A percentile compares a stretch with the other conserved stretches of the same genome.
Evolutionary conservation across 768 basidiomycete species (phyloP).

Genomic region (Coprinopsis sp.): DNA sequence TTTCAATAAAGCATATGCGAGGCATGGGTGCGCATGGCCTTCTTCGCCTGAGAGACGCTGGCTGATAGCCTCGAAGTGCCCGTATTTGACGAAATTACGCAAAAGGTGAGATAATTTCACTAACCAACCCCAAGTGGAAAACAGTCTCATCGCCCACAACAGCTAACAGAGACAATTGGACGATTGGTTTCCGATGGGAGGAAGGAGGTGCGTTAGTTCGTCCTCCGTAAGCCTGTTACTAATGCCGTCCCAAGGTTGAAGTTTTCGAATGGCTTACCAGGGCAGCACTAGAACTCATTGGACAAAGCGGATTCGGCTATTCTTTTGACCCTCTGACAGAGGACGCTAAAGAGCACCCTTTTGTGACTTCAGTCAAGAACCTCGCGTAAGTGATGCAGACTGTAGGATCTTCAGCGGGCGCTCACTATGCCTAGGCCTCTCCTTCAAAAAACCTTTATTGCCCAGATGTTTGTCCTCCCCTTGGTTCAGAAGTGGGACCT

Average conservation of each 20-base stretch:
- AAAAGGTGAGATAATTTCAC: conserved; percentile 19
- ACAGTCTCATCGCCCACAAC: no score
- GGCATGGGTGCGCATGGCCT: conserved; percentile 24
- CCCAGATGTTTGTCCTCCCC: conserved; percentile 16
- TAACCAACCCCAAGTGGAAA: no score
- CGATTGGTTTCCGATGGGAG: not conserved
- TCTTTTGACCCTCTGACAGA: conserved; percentile 38
- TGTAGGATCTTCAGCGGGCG: not conserved
- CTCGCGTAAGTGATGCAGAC: conserved; percentile 23
- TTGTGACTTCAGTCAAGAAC: conserved; percentile 26
- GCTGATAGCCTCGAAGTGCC: not conserved
- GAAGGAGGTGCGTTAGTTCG: conserved; percentile 12
- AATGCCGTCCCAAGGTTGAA: conserved; percentile 33
- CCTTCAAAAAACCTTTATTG: conserved; percentile 13
- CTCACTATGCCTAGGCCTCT: not conserved
- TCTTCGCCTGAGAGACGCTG: not conserved
- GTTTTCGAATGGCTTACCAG: conserved; percentile 33
- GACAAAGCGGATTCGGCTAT: conserved; percentile 42
- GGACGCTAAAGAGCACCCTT: conserved; percentile 26
- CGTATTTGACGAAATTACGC: conserved; percentile 25
- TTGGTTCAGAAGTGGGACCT: conserved; percentile 16
- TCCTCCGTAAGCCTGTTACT: not conserved
- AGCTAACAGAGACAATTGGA: no score
- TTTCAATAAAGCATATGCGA: conserved; percentile 29
- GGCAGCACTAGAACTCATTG: conserved; percentile 44